A percentile compares a stretch with the other conserved stretches of the same genome.
Conservation (phyloP, 371 early-diverging fungal genomes). For the Rhizomucor pusillus region DNA sequence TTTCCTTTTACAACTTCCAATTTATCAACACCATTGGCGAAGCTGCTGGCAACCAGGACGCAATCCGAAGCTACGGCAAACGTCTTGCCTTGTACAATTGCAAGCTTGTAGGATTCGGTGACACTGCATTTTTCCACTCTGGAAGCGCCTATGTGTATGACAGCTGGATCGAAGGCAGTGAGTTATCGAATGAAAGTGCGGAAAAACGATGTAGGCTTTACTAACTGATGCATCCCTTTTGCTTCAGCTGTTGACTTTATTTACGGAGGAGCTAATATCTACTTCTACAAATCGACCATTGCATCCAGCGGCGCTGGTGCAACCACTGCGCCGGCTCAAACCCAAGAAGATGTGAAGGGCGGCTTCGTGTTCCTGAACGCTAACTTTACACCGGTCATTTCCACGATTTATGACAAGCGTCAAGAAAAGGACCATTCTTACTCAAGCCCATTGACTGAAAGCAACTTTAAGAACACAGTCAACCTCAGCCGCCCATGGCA, state of each 20-base stretch:
- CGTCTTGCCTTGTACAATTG: slow-evolving; percentile 15
- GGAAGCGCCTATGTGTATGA: slow-evolving; percentile 12
- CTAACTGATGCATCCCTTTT: neutral
- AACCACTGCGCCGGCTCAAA: slow-evolving; percentile 5
- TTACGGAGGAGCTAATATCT: slow-evolving; percentile 9
- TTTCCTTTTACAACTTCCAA: slow-evolving; percentile 9
- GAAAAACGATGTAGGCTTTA: no score
- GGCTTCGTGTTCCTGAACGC: slow-evolving; percentile 11
- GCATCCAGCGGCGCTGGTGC: slow-evolving; percentile 9
- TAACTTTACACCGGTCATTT: slow-evolving; percentile 9
- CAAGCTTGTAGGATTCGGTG: slow-evolving; percentile 13
- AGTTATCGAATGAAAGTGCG: no score
- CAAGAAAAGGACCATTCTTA: slow-evolving; percentile 14
- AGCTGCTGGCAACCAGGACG: slow-evolving; percentile 14
- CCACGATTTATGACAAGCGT: slow-evolving; percentile 10
- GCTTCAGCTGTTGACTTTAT: slow-evolving; percentile 11
- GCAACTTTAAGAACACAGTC: neutral
- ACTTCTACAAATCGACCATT: slow-evolving; percentile 9
- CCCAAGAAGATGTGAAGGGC: neutral
- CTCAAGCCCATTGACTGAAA: neutral
- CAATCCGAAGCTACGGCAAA: slow-evolving; percentile 3
- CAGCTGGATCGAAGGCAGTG: slow-evolving; percentile 15
- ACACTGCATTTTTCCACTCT: slow-evolving; percentile 10
- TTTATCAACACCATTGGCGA: slow-evolving; percentile 12
- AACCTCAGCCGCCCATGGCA: slow-evolving; percentile 14